Evolutionary conservation across 148 eudicot genomes (phyloP).

Genomic region (Chenopodium berlandieri): DNA sequence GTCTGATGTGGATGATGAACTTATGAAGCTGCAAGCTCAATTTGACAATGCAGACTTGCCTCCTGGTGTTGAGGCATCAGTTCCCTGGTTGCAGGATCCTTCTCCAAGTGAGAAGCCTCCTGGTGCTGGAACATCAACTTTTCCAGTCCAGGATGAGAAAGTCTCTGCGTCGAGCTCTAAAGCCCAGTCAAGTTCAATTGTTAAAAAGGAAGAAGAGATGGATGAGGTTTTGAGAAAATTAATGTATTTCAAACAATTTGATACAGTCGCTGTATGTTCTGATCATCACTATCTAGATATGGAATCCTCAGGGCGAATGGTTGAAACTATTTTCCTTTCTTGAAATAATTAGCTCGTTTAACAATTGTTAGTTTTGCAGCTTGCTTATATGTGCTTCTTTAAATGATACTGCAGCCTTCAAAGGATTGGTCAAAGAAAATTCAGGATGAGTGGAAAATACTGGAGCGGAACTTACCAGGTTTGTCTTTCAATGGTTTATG

Average conservation of each 20-base stretch:
- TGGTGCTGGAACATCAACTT: slow-evolving; percentile 23
- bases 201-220: slow-evolving; percentile 39
- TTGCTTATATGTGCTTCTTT: slow-evolving; percentile 8
- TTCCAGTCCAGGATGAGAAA: slow-evolving; percentile 14
- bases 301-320: slow-evolving; percentile 41
- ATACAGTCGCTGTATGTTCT: slow-evolving; percentile 61
- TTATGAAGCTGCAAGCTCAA: slow-evolving; percentile 68
- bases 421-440: slow-evolving; percentile 68
- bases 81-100: slow-evolving; percentile 58
- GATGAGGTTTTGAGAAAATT: slow-evolving; percentile 57
- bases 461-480: slow-evolving; percentile 82
- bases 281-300: slow-evolving; percentile 50
- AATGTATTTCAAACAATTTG: slow-evolving; percentile 59
- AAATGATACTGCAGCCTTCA: slow-evolving; percentile 41
- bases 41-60: slow-evolving; percentile 85
- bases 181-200: slow-evolving; percentile 36
- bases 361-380: neutral
- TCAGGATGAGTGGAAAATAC: slow-evolving; percentile 83
- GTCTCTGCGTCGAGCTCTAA: slow-evolving; percentile 39
- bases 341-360: neutral
- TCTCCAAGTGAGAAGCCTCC: slow-evolving; percentile 28
- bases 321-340: neutral
- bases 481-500: slow-evolving; percentile 4
- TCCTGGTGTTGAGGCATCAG: slow-evolving; percentile 82
- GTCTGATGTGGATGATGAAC: slow-evolving; percentile 33